Conservation (phyloP, 371 early-diverging fungal species). For the Mortierella sp. region DNA sequence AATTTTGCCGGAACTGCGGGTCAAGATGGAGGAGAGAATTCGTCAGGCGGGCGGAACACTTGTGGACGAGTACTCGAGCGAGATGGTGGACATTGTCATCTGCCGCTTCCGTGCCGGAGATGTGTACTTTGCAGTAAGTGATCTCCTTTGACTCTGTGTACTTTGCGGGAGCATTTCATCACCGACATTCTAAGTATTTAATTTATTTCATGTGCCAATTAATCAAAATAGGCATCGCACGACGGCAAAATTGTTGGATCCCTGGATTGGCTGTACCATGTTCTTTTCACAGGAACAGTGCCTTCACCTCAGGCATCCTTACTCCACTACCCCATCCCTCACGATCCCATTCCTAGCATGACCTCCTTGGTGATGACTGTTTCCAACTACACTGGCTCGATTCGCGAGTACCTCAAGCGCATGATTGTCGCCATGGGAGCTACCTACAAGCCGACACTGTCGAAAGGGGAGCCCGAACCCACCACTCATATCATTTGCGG, state of each 20-base stretch:
- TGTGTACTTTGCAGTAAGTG: conserved; percentile 61
- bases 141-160: not conserved
- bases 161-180: no score
- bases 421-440: conserved; percentile 78
- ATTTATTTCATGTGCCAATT: not conserved
- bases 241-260: conserved; percentile 76
- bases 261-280: conserved; percentile 45
- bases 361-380: conserved; percentile 66
- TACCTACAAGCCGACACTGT: conserved; percentile 68
- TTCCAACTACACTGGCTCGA: conserved; percentile 75
- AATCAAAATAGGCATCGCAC: conserved; percentile 59
- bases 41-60: conserved; percentile 69
- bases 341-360: conserved; percentile 28
- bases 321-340: conserved; percentile 53
- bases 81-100: conserved; percentile 69
- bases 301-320: conserved; percentile 46
- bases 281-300: conserved; percentile 32
- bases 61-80: conserved; percentile 41
- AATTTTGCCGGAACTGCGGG: conserved; percentile 32
- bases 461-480: conserved; percentile 57
- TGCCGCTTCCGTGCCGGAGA: conserved; percentile 67
- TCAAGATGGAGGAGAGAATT: conserved; percentile 59
- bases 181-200: no score
- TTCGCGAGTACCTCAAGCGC: conserved; percentile 78
- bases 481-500: conserved; percentile 80